A percentile compares a stretch with the other conserved stretches of the same genome.
Evolutionary conservation across 1,284 basidiomycete species (phyloP).

Genomic region (Schizopora paradoxa): DNA sequence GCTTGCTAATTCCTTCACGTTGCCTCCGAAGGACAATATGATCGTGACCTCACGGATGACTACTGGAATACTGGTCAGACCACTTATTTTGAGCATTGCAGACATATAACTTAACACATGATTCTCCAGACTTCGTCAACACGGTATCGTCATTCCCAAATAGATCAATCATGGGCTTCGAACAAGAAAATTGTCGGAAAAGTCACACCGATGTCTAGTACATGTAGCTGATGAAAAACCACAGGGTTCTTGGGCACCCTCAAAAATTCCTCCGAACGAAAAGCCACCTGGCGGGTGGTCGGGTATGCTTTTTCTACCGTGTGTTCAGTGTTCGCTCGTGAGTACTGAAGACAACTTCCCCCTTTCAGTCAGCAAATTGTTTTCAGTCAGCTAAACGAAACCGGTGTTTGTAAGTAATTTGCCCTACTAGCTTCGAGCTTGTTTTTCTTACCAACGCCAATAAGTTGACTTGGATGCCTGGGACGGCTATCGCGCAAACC

Average conservation of each 20-base stretch:
- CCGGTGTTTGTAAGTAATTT: constrained; percentile 9
- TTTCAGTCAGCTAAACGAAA: constrained; percentile 24
- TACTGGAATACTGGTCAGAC: constrained; percentile 31
- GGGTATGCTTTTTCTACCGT: constrained; percentile 17
- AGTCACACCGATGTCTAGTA: not conserved
- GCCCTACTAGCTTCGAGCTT: not conserved
- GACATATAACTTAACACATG: too few species aligned
- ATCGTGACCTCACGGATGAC: constrained; percentile 31
- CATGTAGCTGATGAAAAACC: not conserved
- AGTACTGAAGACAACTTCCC: not conserved
- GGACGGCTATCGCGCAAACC: constrained; percentile 34
- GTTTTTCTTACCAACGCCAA: not conserved
- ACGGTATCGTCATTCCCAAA: constrained; percentile 17
- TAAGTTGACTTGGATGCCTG: constrained; percentile 27
- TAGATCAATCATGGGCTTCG: constrained; percentile 29
- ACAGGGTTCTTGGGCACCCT: constrained; percentile 30
- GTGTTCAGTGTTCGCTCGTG: not conserved
- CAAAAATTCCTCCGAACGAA: constrained; percentile 23
- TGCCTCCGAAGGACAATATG: constrained; percentile 27
- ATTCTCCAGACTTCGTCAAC: constrained; percentile 14
- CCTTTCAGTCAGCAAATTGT: constrained; percentile 24
- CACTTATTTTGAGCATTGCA: too few species aligned
- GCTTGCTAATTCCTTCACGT: not conserved
- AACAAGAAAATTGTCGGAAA: constrained; percentile 31
- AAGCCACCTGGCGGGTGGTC: constrained; percentile 34